Evolutionary conservation across 2,329 filamentous ascomycete species (phyloP).

Genomic region (Emergomyces africanus): DNA sequence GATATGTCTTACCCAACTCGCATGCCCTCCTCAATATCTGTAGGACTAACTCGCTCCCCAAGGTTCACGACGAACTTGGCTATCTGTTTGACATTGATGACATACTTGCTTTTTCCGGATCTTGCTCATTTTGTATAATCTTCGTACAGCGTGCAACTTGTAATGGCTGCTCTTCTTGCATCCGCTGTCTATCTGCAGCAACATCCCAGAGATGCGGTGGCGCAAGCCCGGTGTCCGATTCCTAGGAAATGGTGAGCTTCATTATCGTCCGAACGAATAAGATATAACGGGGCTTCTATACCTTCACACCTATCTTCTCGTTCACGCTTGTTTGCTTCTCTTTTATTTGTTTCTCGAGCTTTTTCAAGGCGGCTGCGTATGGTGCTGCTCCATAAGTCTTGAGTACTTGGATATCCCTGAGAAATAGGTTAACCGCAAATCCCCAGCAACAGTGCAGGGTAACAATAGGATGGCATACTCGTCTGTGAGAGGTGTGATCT

Average conservation of each 20-base stretch:
- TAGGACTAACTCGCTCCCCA: slow-evolving; percentile 90
- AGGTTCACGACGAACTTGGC: slow-evolving; percentile 98
- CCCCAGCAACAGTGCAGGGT: background rate
- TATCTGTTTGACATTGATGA: slow-evolving; percentile 99
- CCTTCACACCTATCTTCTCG: slow-evolving; percentile 74
- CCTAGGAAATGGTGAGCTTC: slow-evolving; percentile 37
- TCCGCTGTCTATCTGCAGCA: slow-evolving; percentile 92
- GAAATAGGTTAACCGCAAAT: slow-evolving; percentile 17
- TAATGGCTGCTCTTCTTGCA: slow-evolving; percentile 94
- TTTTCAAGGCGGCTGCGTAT: slow-evolving; percentile 86
- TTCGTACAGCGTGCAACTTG: slow-evolving; percentile 98
- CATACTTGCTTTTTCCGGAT: slow-evolving; percentile 97
- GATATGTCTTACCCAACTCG: slow-evolving; percentile 56
- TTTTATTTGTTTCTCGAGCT: slow-evolving; percentile 98
- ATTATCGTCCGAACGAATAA: background rate
- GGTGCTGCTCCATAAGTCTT: slow-evolving; percentile 98
- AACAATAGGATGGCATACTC: slow-evolving; percentile 51
- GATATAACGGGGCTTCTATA: slow-evolving; percentile 9
- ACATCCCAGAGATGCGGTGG: slow-evolving; percentile 99
- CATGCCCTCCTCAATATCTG: slow-evolving; percentile 99
- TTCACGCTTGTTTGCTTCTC: slow-evolving; percentile 97
- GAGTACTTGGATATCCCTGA: slow-evolving; percentile 93
- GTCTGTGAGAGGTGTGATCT: slow-evolving; percentile 93
- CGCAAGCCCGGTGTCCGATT: slow-evolving; percentile 96
- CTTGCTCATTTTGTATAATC: slow-evolving; percentile 95